Evolutionary conservation across 2,329 filamentous ascomycete genomes (phyloP).

Genomic region (Ascochyta lentis): DNA sequence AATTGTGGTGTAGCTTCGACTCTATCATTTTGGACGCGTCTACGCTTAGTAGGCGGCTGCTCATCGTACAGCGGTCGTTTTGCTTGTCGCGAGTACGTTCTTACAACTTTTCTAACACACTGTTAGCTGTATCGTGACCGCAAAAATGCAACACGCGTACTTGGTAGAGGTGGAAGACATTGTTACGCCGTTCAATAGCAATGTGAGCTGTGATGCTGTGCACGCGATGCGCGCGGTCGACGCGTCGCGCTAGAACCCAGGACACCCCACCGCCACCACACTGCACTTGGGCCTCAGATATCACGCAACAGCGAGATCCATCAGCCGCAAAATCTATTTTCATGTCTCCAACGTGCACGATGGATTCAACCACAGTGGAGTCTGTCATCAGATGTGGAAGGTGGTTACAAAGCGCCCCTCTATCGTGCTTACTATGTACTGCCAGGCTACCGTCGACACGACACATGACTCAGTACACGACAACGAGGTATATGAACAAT

Average conservation of each 20-base stretch:
- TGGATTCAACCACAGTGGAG: not conserved
- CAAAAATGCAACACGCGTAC: constrained; percentile 22
- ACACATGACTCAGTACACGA: constrained; percentile 6
- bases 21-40: constrained; percentile 40
- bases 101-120: constrained; percentile 34
- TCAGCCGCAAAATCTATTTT: too few species aligned
- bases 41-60: constrained; percentile 46
- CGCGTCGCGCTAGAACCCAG: constrained; percentile 21
- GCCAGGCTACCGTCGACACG: not conserved
- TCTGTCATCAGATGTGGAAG: constrained; percentile 10
- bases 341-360: not conserved
- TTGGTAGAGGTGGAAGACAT: constrained; percentile 36
- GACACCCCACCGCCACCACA: not conserved
- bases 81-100: constrained; percentile 47
- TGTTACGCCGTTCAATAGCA: constrained; percentile 12
- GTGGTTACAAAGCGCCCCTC: not conserved
- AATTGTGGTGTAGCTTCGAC: constrained; percentile 1
- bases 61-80: constrained; percentile 39
- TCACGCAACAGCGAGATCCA: not conserved
- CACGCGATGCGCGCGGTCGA: constrained; percentile 35
- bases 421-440: constrained; percentile 1
- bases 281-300: not conserved
- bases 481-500: not conserved
- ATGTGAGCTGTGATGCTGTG: constrained; percentile 12
- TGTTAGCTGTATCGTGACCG: constrained; percentile 21